A percentile compares a stretch with the other conserved stretches of the same genome.
phyloP scores from a whole-genome alignment of 495 filamentous ascomycete genomes.

The Penicillium bialowiezense region DNA sequence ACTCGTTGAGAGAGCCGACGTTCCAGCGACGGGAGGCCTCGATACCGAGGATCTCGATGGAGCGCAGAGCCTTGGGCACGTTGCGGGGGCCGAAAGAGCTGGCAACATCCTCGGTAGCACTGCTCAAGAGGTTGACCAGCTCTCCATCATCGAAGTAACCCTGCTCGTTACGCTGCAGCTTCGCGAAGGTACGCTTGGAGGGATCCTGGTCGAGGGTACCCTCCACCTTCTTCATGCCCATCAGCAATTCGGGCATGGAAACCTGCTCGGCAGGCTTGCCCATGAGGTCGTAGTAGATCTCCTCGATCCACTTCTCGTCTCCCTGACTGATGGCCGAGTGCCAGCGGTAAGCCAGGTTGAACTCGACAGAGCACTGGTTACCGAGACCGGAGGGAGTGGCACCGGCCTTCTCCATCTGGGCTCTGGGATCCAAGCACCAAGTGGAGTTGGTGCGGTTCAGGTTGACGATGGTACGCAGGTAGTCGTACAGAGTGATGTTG shows the following conservation, averaged over 20 bases:
- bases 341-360: constrained; percentile 72
- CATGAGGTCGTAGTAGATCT: constrained; percentile 52
- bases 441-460: constrained; percentile 71
- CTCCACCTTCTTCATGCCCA: constrained; percentile 52
- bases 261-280: constrained; percentile 56
- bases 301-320: constrained; percentile 65
- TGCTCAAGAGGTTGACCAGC: constrained; percentile 57
- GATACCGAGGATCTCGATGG: constrained; percentile 61
- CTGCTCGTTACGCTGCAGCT: constrained; percentile 50
- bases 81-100: constrained; percentile 58
- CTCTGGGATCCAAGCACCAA: constrained; percentile 65
- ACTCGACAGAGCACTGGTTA: constrained; percentile 70
- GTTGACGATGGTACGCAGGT: constrained; percentile 81
- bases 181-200: constrained; percentile 55
- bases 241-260: constrained; percentile 47
- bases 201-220: constrained; percentile 48
- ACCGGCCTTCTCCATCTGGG: constrained; percentile 47
- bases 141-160: constrained; percentile 62
- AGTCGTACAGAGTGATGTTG: constrained; percentile 80
- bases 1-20: constrained; percentile 60
- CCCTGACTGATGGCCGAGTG: constrained; percentile 61
- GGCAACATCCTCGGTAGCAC: constrained; percentile 59
- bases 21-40: constrained; percentile 60
- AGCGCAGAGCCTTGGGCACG: constrained; percentile 55
- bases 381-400: constrained; percentile 64